A percentile compares a stretch with the other conserved stretches of the same genome.
Conservation (phyloP, 257 asterid species). For the Agastache rugosa region DNA sequence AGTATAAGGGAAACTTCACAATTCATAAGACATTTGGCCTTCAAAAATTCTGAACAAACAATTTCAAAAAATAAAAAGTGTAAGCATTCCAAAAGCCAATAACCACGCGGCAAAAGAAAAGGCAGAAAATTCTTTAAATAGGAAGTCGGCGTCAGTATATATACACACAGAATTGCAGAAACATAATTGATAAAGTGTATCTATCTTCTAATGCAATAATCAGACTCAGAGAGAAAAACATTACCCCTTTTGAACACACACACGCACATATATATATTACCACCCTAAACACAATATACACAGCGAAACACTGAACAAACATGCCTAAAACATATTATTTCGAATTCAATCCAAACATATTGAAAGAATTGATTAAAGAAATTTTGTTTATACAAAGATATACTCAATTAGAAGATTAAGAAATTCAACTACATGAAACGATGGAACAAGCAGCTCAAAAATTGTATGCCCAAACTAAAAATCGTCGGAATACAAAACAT, state of each 20-base stretch:
- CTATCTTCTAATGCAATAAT: not conserved
- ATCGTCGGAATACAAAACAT: not conserved
- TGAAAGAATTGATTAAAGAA: not conserved
- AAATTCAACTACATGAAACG: constrained; percentile 1
- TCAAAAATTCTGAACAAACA: constrained; percentile 66
- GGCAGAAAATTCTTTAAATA: not conserved
- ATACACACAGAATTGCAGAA: not conserved
- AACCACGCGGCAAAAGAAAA: not conserved
- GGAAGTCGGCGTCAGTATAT: not conserved
- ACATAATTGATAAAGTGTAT: not conserved
- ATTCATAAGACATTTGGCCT: constrained; percentile 95
- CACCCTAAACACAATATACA: constrained; percentile 4
- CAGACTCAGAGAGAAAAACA: not conserved
- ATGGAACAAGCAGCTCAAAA: constrained; percentile 8
- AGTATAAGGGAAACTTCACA: constrained; percentile 95
- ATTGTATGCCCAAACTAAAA: not conserved
- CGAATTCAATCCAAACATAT: not conserved
- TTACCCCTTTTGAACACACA: not conserved
- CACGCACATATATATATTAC: too few relatives aligned
- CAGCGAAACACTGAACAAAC: not conserved
- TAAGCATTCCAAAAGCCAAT: constrained; percentile 2
- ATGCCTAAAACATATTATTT: not conserved
- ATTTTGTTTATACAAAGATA: not conserved
- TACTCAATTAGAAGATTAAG: not conserved
- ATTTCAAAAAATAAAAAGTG: not conserved